Conservation (phyloP, 495 filamentous ascomycete species). For the Aspergillus sparsus region DNA sequence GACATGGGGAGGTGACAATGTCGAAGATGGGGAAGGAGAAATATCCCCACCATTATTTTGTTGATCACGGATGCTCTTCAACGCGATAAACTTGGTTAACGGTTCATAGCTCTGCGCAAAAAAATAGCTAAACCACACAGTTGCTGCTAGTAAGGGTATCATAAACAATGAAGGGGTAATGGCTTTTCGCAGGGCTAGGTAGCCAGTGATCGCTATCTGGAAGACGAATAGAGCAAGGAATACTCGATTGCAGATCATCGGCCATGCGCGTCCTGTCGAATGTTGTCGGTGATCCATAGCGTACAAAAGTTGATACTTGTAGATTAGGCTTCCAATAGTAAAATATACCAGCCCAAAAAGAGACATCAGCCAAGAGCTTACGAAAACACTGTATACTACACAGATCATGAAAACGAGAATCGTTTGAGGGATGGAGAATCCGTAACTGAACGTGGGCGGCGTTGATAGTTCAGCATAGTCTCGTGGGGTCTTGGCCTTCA, state of each 20-base stretch:
- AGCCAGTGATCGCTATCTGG: slow-evolving; percentile 87
- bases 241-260: slow-evolving; percentile 89
- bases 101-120: slow-evolving; percentile 77
- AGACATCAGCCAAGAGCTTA: slow-evolving; percentile 77
- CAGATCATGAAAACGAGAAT: slow-evolving; percentile 92
- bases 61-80: slow-evolving; percentile 73
- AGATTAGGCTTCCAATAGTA: slow-evolving; percentile 83
- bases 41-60: slow-evolving; percentile 33
- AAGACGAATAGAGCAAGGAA: slow-evolving; percentile 82
- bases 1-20: slow-evolving; percentile 44
- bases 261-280: slow-evolving; percentile 91
- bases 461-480: slow-evolving; percentile 83
- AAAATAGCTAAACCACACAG: slow-evolving; percentile 81
- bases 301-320: slow-evolving; percentile 98
- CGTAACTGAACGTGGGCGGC: slow-evolving; percentile 90
- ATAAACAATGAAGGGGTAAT: slow-evolving; percentile 71
- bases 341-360: slow-evolving; percentile 88
- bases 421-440: slow-evolving; percentile 90
- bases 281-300: slow-evolving; percentile 98
- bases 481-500: slow-evolving; percentile 84
- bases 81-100: slow-evolving; percentile 85
- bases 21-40: slow-evolving; percentile 40
- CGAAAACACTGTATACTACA: slow-evolving; percentile 89
- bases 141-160: slow-evolving; percentile 71
- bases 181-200: slow-evolving; percentile 71